phyloP scores from a whole-genome alignment of 495 filamentous ascomycete genomes.

The Immersiella caudata region DNA sequence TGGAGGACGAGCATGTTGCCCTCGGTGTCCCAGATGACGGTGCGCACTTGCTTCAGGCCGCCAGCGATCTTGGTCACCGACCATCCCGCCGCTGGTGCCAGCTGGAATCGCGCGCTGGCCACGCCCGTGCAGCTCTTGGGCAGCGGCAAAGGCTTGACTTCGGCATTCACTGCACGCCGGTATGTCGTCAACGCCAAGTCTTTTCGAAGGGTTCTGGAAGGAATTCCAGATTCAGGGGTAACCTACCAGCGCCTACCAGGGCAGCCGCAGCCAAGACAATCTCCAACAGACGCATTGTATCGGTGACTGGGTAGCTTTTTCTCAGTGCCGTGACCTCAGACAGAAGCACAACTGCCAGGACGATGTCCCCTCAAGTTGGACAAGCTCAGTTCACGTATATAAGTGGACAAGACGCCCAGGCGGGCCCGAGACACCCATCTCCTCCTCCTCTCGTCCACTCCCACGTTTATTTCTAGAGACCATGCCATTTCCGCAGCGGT shows the following conservation, averaged over 20 bases:
- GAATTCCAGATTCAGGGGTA: not conserved
- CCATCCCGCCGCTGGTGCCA: slow-evolving; percentile 59
- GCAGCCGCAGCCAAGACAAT: slow-evolving; percentile 24
- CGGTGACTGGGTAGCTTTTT: not conserved
- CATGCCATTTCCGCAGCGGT: not conserved
- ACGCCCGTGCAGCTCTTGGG: slow-evolving; percentile 42
- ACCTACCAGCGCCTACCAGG: slow-evolving; percentile 27
- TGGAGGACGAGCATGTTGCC: slow-evolving; percentile 65
- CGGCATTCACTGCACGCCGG: slow-evolving; percentile 23
- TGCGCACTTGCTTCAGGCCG: slow-evolving; percentile 57
- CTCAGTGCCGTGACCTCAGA: not conserved
- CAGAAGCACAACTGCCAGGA: not conserved
- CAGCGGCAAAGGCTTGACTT: slow-evolving; percentile 31
- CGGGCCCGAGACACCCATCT: not conserved
- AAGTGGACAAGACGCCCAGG: not conserved
- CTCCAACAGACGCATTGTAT: slow-evolving; percentile 34
- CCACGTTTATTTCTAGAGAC: not conserved
- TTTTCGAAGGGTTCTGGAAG: not conserved
- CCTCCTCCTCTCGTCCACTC: not conserved
- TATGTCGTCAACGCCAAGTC: not conserved
- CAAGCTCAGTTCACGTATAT: not conserved
- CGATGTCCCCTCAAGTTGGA: not conserved
- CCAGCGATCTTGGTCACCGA: slow-evolving; percentile 47
- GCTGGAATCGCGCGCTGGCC: slow-evolving; percentile 20
- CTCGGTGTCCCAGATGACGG: slow-evolving; percentile 61